Evolutionary conservation across 176 grass and related monocot species (phyloP).

Genomic region (Hordeum vulgare): MorexV3_pseudomolecules_assembly NC_058521.1:121994548-121995047

Average conservation of each 20-base stretch:
- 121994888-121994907: not conserved
- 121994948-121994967: conserved; percentile 8
- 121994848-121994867: not conserved
- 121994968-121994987: conserved; percentile 18
- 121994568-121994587: conserved; percentile 61
- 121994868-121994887: not conserved
- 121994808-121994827: not conserved
- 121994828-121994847: not conserved
- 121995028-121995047: not conserved
- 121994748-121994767: not conserved
- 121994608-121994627: conserved; percentile 69
- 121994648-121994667: not conserved
- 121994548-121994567: conserved; percentile 61
- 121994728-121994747: conserved; percentile 53
- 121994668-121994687: not conserved
- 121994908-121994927: not conserved
- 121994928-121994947: not conserved
- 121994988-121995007: not conserved
- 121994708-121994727: conserved; percentile 45
- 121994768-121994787: not conserved
- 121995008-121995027: not conserved
- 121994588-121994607: conserved; percentile 65
- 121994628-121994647: not conserved
- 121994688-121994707: not conserved
- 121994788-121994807: not conserved